These are phyloP conservation scores for Fusarium cyanostomum DNA, from an alignment of 2,329 filamentous ascomycete species.

Conservation along the genomic window DNA sequence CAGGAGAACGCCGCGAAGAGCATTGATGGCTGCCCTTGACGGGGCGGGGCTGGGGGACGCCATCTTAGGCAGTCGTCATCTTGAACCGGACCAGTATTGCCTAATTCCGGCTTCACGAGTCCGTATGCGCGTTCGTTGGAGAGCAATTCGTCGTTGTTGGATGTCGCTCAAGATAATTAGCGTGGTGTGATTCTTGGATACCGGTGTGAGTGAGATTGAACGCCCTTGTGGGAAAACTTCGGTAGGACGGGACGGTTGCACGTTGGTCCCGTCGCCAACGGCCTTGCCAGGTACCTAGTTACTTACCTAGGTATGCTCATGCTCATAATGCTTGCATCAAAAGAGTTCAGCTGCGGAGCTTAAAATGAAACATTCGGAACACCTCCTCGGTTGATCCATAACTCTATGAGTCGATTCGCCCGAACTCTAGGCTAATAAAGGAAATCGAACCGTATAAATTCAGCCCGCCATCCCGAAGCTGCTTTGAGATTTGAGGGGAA, in stretches of 20 bases:
- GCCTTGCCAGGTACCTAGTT: too few relatives aligned
- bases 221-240: slow-evolving; percentile 23
- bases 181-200: slow-evolving; percentile 37
- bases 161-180: slow-evolving; percentile 33
- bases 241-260: background rate
- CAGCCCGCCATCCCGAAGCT: background rate
- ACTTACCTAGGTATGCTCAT: too few relatives aligned
- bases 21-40: slow-evolving; percentile 64
- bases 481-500: background rate
- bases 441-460: background rate
- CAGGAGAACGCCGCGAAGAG: slow-evolving; percentile 64
- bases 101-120: slow-evolving; percentile 1
- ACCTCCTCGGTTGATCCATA: background rate
- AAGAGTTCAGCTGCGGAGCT: background rate
- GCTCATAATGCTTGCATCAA: slow-evolving; percentile 1
- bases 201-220: slow-evolving; percentile 8
- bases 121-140: slow-evolving; percentile 1
- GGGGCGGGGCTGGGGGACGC: slow-evolving; percentile 59
- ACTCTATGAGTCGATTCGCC: background rate
- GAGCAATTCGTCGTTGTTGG: slow-evolving; percentile 38
- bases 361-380: background rate
- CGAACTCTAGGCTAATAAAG: background rate
- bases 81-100: slow-evolving; percentile 15
- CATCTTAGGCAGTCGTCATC: slow-evolving; percentile 52
- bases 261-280: too few relatives aligned